phyloP scores from a whole-genome alignment of 345 rosid species.

The Lumnitzera littorea region DNA sequence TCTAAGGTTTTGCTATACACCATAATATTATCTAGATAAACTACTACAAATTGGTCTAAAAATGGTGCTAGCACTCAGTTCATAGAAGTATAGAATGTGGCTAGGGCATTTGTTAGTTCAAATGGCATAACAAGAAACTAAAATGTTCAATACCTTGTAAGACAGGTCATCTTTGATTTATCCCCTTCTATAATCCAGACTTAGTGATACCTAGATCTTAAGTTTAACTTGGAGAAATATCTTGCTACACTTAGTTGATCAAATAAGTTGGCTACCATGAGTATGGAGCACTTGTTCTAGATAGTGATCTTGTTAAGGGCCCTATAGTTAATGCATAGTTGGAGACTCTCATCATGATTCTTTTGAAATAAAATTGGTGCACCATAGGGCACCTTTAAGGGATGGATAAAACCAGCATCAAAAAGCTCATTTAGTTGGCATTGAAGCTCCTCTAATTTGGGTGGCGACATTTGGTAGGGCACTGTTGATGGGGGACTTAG shows the following conservation, averaged over 20 bases:
- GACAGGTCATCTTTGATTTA: conserved; percentile 1
- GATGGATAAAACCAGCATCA: neutral
- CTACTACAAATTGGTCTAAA: neutral
- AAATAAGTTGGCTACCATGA: conserved; percentile 4
- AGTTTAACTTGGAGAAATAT: conserved; percentile 2
- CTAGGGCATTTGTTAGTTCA: neutral
- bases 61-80: neutral
- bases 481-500: too few relatives aligned
- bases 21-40: conserved; percentile 4
- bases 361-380: neutral
- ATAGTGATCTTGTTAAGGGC: conserved; percentile 11
- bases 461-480: too few relatives aligned
- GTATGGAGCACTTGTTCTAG: conserved; percentile 5
- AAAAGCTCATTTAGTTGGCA: too few relatives aligned
- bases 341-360: neutral
- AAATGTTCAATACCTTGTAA: neutral
- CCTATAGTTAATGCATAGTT: neutral
- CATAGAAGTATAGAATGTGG: neutral
- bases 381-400: conserved; percentile 1
- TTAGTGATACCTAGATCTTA: conserved; percentile 10
- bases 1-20: neutral
- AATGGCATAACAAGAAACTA: conserved; percentile 2
- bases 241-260: neutral
- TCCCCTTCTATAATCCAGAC: conserved; percentile 5
- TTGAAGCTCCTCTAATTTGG: too few relatives aligned